Evolutionary conservation across 148 eudicot species (phyloP).

Genomic region (Rhododendron henanense): DNA sequence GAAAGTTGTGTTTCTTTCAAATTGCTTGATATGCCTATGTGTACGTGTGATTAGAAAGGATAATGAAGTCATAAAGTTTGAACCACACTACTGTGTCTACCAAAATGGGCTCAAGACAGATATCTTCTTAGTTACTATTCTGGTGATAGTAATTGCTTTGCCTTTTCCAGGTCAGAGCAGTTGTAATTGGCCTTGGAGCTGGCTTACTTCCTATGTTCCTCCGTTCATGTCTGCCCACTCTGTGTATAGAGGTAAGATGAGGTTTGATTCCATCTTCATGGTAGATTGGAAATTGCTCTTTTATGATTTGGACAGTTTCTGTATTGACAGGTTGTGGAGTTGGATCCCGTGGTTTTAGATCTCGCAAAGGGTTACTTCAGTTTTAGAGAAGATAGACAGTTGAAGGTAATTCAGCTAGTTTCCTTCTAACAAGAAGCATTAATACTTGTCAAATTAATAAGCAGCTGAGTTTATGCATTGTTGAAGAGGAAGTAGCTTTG

Average conservation of each 20-base stretch:
- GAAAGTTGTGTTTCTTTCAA: neutral
- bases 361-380: conserved; percentile 71
- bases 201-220: conserved; percentile 96
- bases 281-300: conserved; percentile 9
- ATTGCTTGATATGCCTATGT: neutral
- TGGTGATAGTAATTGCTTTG: neutral
- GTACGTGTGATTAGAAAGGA: neutral
- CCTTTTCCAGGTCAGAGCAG: conserved; percentile 52
- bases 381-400: conserved; percentile 59
- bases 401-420: conserved; percentile 51
- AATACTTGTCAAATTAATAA: neutral
- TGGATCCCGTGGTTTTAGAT: conserved; percentile 71
- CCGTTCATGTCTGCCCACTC: conserved; percentile 48
- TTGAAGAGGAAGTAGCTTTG: neutral
- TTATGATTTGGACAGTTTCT: conserved; percentile 11
- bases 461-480: neutral
- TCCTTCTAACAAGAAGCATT: neutral
- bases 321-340: conserved; percentile 66
- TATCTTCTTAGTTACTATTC: neutral
- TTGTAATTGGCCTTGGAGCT: conserved; percentile 96
- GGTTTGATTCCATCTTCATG: conserved; percentile 6
- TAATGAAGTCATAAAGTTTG: neutral
- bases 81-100: neutral
- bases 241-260: conserved; percentile 58
- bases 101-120: neutral